Evolutionary conservation across 306 rosid genomes (phyloP), one percentile per base, ranked within the genome.

Genomic region (Luffa acutangula): DNA sequence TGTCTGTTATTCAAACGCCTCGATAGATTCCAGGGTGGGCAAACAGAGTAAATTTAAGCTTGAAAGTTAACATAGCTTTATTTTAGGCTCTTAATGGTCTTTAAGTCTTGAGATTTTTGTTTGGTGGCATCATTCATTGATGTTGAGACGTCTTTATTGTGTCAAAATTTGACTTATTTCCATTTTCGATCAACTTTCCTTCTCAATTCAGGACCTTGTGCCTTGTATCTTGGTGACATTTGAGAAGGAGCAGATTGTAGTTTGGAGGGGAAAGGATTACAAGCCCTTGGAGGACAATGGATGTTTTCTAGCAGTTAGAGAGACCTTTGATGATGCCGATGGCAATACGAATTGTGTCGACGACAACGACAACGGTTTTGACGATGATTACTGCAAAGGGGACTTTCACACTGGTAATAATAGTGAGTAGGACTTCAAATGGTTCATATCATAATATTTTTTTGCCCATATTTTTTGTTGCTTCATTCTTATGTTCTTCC

Each of bases 151-250:
- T 15, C 9, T 14, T 34, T 36, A 41, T 65, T 65, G 72, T 65
- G 46, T 48, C 46, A 65, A 36, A 34, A 13, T 36, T 15, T 71
- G 2, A 71, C 45, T 2, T 67, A 18, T n/a, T 75, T 81, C 9
- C 51, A 33, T 42, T 54, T 65, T 9, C 1, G 6, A 75, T 46
- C 52, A 18, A 11, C 37, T 51, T 33, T 67, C 48, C 3, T 4
- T 18, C 76, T 42, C 77, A 59, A 78, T 11, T 85, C 91, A 95
- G 97, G 98, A 92, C 78, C 79, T 95, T 53, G 93, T 92, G 81
- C 98, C 97, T 59, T 91, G 98, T 80, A 82, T 95, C 56, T 91
- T 86, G 85, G 97, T 95, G 78, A 91, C 96, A 5, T 95, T 95
- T 84, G 97, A 92, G 7, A 95, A 91, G 71, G 93, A 91, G 84